phyloP scores from a whole-genome alignment of 208 protist species.

The Leptomonas pyrrhocoris region DNA sequence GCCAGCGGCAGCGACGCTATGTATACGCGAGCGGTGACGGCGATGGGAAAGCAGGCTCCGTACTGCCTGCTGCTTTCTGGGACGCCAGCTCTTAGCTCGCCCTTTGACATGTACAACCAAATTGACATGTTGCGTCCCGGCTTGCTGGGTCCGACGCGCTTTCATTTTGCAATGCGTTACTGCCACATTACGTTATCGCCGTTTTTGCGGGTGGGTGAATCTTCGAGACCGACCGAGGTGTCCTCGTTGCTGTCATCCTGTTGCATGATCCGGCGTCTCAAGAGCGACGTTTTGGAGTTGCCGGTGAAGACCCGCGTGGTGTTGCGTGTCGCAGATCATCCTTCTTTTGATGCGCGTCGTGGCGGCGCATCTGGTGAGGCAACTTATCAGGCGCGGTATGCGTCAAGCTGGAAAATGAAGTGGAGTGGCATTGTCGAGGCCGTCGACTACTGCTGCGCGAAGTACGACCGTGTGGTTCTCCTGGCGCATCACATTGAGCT shows the following conservation, averaged over 20 bases:
- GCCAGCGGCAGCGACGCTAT: conserved; percentile 53
- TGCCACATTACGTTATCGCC: conserved; percentile 56
- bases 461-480: conserved; percentile 66
- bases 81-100: conserved; percentile 59
- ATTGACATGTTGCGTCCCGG: conserved; percentile 62
- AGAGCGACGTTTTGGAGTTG: conserved; percentile 77
- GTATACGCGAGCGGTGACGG: conserved; percentile 61
- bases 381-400: conserved; percentile 70
- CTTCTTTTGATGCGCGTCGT: neutral
- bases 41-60: conserved; percentile 39
- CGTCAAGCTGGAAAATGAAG: conserved; percentile 57
- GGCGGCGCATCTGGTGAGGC: neutral
- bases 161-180: conserved; percentile 79
- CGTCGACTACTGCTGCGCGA: conserved; percentile 59
- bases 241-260: conserved; percentile 44
- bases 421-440: conserved; percentile 60
- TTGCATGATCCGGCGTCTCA: conserved; percentile 73
- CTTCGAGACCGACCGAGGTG: conserved; percentile 52
- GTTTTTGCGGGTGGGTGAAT: conserved; percentile 52
- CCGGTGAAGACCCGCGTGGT: conserved; percentile 71
- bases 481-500: conserved; percentile 83
- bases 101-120: conserved; percentile 86
- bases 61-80: conserved; percentile 79
- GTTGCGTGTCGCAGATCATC: conserved; percentile 47
- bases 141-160: conserved; percentile 55